Evolutionary conservation across 2,329 filamentous ascomycete genomes (phyloP).

Genomic region (Gliomastix tumulicola): DNA sequence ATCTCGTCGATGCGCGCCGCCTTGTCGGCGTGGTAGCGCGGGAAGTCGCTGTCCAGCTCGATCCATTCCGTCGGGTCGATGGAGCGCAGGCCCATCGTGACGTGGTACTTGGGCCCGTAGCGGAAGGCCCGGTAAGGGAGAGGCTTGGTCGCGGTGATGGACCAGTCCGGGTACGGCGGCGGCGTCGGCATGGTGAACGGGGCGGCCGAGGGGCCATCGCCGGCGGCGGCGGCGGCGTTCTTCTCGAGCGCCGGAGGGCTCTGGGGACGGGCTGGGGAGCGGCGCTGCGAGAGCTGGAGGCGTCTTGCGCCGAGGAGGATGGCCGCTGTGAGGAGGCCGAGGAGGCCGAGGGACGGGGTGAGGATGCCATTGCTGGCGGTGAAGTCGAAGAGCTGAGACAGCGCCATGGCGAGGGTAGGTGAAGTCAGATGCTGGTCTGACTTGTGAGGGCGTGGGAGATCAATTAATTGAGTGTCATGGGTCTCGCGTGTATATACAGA

Average conservation of each 20-base stretch:
- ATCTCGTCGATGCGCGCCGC: constrained; percentile 59
- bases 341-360: no score
- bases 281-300: no score
- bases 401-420: no score
- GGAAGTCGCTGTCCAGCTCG: constrained; percentile 75
- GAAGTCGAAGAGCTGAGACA: no score
- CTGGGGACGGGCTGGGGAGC: background rate
- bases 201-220: background rate
- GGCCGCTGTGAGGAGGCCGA: no score
- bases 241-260: background rate
- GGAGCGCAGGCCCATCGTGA: constrained; percentile 70
- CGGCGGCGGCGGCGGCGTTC: background rate
- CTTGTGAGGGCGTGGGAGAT: no score
- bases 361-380: no score
- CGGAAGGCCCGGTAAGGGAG: constrained; percentile 74
- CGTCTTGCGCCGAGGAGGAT: no score
- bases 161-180: constrained; percentile 60
- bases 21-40: constrained; percentile 67
- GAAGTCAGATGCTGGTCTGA: no score
- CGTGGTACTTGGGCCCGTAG: constrained; percentile 68
- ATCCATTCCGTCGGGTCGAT: constrained; percentile 72
- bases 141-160: constrained; percentile 60
- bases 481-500: no score
- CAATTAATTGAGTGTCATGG: no score
- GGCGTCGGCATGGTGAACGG: constrained; percentile 57